Evolutionary conservation across 1,284 basidiomycete genomes (phyloP).

Genomic region (Malassezia sp.): DNA sequence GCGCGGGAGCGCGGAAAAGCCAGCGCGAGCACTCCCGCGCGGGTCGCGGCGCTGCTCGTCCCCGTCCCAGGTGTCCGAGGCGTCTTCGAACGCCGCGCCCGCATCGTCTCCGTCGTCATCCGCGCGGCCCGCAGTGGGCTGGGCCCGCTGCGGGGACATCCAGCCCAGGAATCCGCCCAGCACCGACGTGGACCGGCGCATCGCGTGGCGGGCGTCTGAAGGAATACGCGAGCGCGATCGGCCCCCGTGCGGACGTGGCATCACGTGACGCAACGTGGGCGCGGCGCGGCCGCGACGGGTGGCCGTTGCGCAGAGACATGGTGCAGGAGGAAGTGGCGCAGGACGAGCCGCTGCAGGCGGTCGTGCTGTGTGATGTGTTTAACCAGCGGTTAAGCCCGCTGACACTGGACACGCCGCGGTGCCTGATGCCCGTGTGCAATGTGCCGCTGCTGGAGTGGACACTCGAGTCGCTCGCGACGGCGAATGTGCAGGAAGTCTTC

Average conservation of each 20-base stretch:
- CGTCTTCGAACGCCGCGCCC: neutral
- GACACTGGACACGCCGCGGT: constrained; percentile 52
- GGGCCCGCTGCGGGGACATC: constrained; percentile 7
- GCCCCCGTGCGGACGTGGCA: too few relatives aligned
- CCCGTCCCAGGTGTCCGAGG: neutral
- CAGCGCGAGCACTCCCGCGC: too few relatives aligned
- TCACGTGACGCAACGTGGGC: neutral
- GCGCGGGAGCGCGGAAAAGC: neutral
- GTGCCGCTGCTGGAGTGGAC: constrained; percentile 89
- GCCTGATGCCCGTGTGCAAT: constrained; percentile 84
- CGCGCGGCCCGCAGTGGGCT: neutral
- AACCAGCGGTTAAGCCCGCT: constrained; percentile 82
- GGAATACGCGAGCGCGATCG: too few relatives aligned
- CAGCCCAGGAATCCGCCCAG: constrained; percentile 12
- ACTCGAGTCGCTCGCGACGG: constrained; percentile 78
- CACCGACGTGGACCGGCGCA: constrained; percentile 12
- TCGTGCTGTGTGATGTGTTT: constrained; percentile 87
- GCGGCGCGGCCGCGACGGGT: neutral
- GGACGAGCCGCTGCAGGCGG: constrained; percentile 60
- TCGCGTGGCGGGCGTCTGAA: too few relatives aligned
- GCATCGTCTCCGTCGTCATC: constrained; percentile 5
- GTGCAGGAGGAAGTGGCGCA: constrained; percentile 32
- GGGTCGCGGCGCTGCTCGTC: too few relatives aligned
- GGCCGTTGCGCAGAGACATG: constrained; percentile 6
- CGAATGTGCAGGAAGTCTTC: constrained; percentile 89